Evolutionary conservation across 495 filamentous ascomycete genomes (phyloP).

Genomic region (Tirmania nivea): DNA sequence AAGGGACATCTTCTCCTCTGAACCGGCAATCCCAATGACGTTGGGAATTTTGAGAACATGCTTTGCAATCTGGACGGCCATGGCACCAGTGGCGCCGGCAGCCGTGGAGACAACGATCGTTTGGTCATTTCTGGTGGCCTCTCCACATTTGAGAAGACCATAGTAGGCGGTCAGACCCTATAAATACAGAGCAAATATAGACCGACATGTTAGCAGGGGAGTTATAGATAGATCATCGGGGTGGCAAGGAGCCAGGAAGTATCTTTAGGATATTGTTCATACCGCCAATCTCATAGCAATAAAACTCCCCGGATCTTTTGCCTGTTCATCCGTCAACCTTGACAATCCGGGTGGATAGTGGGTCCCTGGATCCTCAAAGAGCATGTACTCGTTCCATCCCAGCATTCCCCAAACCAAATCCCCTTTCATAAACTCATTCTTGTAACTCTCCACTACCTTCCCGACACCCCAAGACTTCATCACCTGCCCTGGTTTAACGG

Average conservation of each 20-base stretch:
- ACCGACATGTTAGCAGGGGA: conserved; percentile 19
- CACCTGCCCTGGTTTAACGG: conserved; percentile 38
- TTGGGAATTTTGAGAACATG: conserved; percentile 31
- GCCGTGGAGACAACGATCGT: conserved; percentile 47
- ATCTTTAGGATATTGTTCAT: background rate
- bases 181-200: background rate
- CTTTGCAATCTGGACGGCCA: conserved; percentile 47
- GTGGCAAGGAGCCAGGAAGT: background rate
- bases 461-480: conserved; percentile 44
- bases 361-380: conserved; percentile 25
- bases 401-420: conserved; percentile 29
- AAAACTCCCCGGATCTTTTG: conserved; percentile 1
- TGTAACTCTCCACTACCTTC: conserved; percentile 24
- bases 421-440: conserved; percentile 27
- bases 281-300: conserved; percentile 1
- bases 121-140: conserved; percentile 32
- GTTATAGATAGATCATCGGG: conserved; percentile 10
- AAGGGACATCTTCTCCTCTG: conserved; percentile 42
- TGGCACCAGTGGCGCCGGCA: conserved; percentile 47
- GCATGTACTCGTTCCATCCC: conserved; percentile 43
- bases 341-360: conserved; percentile 24
- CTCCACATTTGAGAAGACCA: conserved; percentile 37
- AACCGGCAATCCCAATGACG: conserved; percentile 42
- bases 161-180: conserved; percentile 43
- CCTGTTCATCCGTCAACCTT: conserved; percentile 23